Evolutionary conservation across 371 early-diverging fungal genomes (phyloP).

Genomic region (Apophysomyces variabilis): DNA sequence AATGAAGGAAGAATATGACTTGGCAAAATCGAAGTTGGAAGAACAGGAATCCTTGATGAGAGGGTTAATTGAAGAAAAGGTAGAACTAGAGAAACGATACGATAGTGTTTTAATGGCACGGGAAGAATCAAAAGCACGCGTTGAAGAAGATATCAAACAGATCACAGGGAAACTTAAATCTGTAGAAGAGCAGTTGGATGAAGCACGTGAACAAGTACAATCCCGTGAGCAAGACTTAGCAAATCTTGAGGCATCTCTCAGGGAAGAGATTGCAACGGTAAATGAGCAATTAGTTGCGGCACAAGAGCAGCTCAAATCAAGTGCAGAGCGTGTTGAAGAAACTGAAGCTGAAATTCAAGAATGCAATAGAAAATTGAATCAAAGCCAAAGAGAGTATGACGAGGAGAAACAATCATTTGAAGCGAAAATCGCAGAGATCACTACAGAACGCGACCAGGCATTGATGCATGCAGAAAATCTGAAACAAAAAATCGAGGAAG

Average conservation of each 20-base stretch:
- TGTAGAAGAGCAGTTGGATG: background rate
- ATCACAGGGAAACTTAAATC: background rate
- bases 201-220: background rate
- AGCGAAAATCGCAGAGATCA: background rate
- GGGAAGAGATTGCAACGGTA: background rate
- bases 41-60: background rate
- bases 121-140: background rate
- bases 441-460: slow-evolving; percentile 5
- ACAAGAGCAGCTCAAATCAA: background rate
- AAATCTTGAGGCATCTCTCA: background rate
- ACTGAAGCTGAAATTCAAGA: background rate
- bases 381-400: background rate
- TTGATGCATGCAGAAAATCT: background rate
- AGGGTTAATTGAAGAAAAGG: background rate
- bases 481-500: background rate
- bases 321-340: background rate
- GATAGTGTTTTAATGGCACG: background rate
- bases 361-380: background rate
- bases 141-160: background rate
- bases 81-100: background rate
- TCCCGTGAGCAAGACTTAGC: background rate
- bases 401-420: background rate
- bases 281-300: background rate
- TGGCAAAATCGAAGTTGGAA: background rate
- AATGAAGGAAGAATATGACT: background rate